Base-by-base conservation (phyloP, 192 early-diverging fungal species). In the Allomyces macrogynus region DNA sequence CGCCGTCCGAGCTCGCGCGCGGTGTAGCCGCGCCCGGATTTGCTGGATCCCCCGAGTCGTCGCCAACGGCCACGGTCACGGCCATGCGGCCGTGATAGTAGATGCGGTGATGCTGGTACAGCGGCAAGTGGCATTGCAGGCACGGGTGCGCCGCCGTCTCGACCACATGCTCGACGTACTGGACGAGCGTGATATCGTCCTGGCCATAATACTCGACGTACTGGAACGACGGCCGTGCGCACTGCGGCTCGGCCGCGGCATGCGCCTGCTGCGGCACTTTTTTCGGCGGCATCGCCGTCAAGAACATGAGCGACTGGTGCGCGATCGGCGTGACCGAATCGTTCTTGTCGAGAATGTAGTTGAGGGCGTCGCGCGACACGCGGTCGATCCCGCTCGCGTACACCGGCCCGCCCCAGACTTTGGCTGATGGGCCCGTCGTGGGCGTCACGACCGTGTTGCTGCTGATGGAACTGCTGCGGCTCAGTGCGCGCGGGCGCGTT, bases 71-170 rank as follows among this genome's bases (percentile, higher is more conserved):
- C 0, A 97, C 89, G 62, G 79, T 87, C 16, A 97, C 75, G 24
- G 85, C 73, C 12, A 87, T 87, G 69, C 81, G 71, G 24, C 87
- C 86, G 70, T 99, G 92, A 32, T 87, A 83, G 80, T 92, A 99
- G 61, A 80, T 85, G 54, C 87, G 89, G 24, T 82, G 84, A 71
- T 99, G 95, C 68, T 85, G 74, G 27, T 84, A 70, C 72, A 92
- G 81, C 5, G 87, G 87, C 20, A 86, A 77, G 26, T 83, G 82
- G 69, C 95, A 99, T 8, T 78, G 73, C 12, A 82, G 75, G 18
- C 80, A 74, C 9, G 82, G 76, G 62, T 93, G 97, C 12, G 77
- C 66, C 60, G 76, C 71, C 49, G 49, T n/a, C 49, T 57, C 49
- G 20, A 57, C 20, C 42, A 91, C 77, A 42, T 88, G 85, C 65